phyloP scores from a whole-genome alignment of 441 rosid genomes.

The Adansonia gregorii region DNA sequence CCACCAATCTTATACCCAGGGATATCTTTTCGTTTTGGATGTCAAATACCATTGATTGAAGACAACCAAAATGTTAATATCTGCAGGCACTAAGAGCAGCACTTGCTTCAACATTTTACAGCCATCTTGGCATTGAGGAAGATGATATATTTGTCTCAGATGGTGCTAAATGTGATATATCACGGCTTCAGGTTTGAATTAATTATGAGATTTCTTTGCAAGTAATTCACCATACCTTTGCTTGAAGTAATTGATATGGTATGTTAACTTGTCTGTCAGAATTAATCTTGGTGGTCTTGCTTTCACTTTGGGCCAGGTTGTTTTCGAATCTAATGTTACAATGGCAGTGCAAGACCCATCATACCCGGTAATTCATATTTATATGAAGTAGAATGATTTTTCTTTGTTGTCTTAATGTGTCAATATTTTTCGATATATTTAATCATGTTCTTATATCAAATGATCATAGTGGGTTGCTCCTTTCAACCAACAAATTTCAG shows the following conservation, averaged over 20 bases:
- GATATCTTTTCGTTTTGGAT: constrained; percentile 1
- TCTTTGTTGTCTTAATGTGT: background rate
- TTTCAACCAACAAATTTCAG: background rate
- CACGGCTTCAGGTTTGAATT: constrained; percentile 88
- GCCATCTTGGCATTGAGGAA: constrained; percentile 76
- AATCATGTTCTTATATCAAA: background rate
- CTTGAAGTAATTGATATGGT: background rate
- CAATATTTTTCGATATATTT: background rate
- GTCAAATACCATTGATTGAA: constrained; percentile 12
- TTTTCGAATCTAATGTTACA: constrained; percentile 84
- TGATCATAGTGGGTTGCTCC: background rate
- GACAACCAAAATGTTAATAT: constrained; percentile 27
- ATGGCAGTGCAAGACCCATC: constrained; percentile 98
- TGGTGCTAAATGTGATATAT: constrained; percentile 98
- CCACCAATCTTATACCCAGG: background rate
- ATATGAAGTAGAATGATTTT: constrained; percentile 10
- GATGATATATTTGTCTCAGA: constrained; percentile 93
- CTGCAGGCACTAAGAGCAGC: constrained; percentile 84
- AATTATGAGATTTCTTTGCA: background rate
- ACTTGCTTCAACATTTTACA: constrained; percentile 76
- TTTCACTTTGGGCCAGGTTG: constrained; percentile 52
- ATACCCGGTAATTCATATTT: constrained; percentile 70
- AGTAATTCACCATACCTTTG: background rate
- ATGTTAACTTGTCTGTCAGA: constrained; percentile 10
- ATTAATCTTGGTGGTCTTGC: constrained; percentile 15